Evolutionary conservation across 1,139 yeast genomes (phyloP).

Genomic region (Yamadazyma dendronema): DNA sequence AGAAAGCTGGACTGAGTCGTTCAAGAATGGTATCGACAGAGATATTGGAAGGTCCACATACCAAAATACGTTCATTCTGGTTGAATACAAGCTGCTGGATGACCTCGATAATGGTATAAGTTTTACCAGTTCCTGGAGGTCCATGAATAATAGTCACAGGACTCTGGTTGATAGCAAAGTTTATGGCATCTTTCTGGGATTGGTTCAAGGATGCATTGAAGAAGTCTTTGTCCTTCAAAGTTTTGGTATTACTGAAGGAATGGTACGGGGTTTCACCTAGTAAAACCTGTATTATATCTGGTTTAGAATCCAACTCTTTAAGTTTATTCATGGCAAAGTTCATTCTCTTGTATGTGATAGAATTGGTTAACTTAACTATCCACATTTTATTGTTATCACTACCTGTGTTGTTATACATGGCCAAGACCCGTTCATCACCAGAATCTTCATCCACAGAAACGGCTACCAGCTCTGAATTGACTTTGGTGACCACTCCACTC

Average conservation of each 20-base stretch:
- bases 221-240: constrained; percentile 23
- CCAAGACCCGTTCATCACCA: constrained; percentile 43
- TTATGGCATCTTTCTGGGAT: constrained; percentile 57
- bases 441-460: constrained; percentile 61
- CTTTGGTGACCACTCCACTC: constrained; percentile 63
- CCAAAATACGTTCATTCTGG: constrained; percentile 65
- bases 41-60: constrained; percentile 96
- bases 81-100: constrained; percentile 66
- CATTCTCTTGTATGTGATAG: constrained; percentile 77
- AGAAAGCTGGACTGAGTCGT: constrained; percentile 51
- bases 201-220: constrained; percentile 56
- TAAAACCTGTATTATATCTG: constrained; percentile 42
- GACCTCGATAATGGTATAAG: constrained; percentile 83
- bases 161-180: constrained; percentile 38
- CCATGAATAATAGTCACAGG: constrained; percentile 49
- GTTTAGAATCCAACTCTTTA: constrained; percentile 41
- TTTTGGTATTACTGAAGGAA: constrained; percentile 12
- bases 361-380: constrained; percentile 66
- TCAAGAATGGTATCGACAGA: constrained; percentile 91
- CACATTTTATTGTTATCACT: constrained; percentile 47
- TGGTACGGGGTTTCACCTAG: constrained; percentile 40
- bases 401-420: constrained; percentile 43
- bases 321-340: constrained; percentile 71
- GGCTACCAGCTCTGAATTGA: constrained; percentile 44
- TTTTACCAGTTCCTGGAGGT: constrained; percentile 57